phyloP scores from a whole-genome alignment of 441 rosid species.

The Populus hybrid region DNA sequence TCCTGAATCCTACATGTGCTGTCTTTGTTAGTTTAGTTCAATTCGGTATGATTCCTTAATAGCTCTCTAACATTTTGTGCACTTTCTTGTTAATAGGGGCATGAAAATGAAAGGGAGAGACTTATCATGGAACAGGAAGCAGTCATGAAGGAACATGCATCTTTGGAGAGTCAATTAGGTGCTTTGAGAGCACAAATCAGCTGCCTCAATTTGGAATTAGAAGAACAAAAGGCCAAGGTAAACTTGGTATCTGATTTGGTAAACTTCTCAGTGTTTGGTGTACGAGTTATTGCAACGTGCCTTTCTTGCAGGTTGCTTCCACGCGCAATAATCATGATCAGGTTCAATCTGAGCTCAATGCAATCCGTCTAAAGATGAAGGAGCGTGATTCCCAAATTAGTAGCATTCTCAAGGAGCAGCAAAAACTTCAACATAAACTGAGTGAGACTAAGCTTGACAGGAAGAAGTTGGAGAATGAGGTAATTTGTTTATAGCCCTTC shows the following conservation, averaged over 20 bases:
- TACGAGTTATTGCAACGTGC: constrained; percentile 19
- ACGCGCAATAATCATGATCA: constrained; percentile 54
- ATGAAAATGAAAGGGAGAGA: constrained; percentile 78
- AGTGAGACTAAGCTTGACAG: too few species aligned
- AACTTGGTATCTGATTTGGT: constrained; percentile 19
- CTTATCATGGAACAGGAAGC: constrained; percentile 96
- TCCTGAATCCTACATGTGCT: neutral
- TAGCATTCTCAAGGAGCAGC: constrained; percentile 53
- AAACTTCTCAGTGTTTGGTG: neutral
- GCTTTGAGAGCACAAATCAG: constrained; percentile 57
- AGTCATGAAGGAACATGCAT: constrained; percentile 57
- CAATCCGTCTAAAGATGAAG: constrained; percentile 77
- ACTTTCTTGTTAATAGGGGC: constrained; percentile 48
- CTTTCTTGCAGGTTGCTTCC: constrained; percentile 58
- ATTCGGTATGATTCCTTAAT: neutral
- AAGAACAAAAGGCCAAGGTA: constrained; percentile 75
- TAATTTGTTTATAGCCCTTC: constrained; percentile 22
- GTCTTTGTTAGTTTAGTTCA: neutral
- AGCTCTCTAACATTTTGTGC: constrained; percentile 17
- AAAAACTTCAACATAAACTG: too few species aligned
- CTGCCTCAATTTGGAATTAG: constrained; percentile 62
- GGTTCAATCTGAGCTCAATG: constrained; percentile 67
- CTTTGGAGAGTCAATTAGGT: constrained; percentile 79
- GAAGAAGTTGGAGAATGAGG: constrained; percentile 61
- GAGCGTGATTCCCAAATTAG: constrained; percentile 93